A percentile compares a stretch with the other conserved stretches of the same genome.
These are phyloP conservation scores for Cephalotrichum gorgonifer DNA, from an alignment of 2,329 filamentous ascomycete genomes.

Conservation along the genomic window DNA sequence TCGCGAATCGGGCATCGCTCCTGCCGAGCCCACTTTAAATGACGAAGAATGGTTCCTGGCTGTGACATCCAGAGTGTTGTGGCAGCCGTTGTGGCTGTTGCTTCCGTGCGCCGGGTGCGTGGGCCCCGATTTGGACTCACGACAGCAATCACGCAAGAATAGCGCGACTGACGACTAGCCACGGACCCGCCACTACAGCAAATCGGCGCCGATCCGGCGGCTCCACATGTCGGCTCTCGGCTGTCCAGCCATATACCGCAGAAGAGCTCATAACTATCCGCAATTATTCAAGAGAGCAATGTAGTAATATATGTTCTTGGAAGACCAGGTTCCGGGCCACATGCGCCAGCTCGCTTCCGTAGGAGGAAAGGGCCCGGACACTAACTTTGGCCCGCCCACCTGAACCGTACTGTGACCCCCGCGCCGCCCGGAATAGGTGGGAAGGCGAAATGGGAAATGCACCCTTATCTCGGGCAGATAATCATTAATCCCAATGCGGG, in stretches of 20 bases:
- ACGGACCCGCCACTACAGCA: not conserved
- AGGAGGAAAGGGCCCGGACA: not conserved
- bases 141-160: conserved; percentile 2
- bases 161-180: not conserved
- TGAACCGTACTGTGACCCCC: not conserved
- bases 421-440: not conserved
- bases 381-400: not conserved
- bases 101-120: no score
- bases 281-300: no score
- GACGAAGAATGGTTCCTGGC: not conserved
- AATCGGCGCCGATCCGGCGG: not conserved
- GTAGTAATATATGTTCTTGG: not conserved
- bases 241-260: no score
- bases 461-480: not conserved
- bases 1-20: not conserved
- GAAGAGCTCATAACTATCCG: no score
- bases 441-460: not conserved
- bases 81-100: not conserved
- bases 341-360: not conserved
- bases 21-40: not conserved
- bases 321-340: not conserved
- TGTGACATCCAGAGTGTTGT: not conserved
- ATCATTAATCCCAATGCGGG: conserved; percentile 1
- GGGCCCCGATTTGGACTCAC: not conserved
- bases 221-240: not conserved